These are phyloP conservation scores for Nemania serpens DNA, from an alignment of 2,329 filamentous ascomycete genomes.

Conservation along the genomic window DNA sequence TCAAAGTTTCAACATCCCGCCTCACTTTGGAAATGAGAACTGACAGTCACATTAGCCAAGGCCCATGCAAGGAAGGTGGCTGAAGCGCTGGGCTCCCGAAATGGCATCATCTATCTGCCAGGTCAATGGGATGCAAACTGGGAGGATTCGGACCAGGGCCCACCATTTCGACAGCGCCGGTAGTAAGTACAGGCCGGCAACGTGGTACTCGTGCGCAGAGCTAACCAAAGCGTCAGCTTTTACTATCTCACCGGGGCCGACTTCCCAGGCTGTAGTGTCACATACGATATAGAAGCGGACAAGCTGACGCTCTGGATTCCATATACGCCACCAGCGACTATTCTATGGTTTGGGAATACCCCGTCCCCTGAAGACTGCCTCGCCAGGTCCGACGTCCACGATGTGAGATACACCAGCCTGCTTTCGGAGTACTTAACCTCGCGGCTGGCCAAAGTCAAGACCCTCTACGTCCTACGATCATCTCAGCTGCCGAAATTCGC, in stretches of 20 bases:
- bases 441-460: conserved; percentile 48
- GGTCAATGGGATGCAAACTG: conserved; percentile 56
- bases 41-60: conserved; percentile 50
- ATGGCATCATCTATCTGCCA: conserved; percentile 61
- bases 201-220: neutral
- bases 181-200: conserved; percentile 51
- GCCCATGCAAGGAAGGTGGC: conserved; percentile 62
- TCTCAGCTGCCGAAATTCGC: conserved; percentile 48
- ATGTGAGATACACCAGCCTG: conserved; percentile 62
- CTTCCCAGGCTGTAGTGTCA: conserved; percentile 59
- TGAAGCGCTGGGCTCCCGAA: conserved; percentile 52
- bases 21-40: neutral
- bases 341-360: conserved; percentile 67
- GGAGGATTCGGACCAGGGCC: conserved; percentile 63
- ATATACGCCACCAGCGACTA: conserved; percentile 63
- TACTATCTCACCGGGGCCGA: conserved; percentile 62
- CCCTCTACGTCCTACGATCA: conserved; percentile 52
- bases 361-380: conserved; percentile 66
- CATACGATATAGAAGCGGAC: conserved; percentile 64
- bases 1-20: neutral
- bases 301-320: conserved; percentile 75
- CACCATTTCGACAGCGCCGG: conserved; percentile 60
- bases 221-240: conserved; percentile 49
- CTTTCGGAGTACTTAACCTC: conserved; percentile 56
- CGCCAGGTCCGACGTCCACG: conserved; percentile 69